Percentiles rank a stretch among this genome's conserved stretches.
phyloP scores from a whole-genome alignment of 257 asterid genomes.

The Penstemon barbatus region DNA sequence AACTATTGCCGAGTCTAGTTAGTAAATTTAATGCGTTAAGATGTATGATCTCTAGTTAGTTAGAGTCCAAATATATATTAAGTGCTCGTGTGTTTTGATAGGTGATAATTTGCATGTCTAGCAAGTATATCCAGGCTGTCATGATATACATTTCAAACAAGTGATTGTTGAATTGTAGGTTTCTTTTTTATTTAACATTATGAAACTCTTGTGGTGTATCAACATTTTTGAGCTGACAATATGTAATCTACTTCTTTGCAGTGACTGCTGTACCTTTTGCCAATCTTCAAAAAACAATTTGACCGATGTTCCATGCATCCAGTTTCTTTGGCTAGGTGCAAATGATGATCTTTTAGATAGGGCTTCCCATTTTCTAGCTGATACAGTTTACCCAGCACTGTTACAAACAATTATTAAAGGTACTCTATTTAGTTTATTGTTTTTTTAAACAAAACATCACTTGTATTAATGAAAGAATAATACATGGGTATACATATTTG shows the following conservation, averaged over 20 bases:
- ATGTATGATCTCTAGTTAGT: conserved; percentile 18
- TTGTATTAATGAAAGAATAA: not conserved
- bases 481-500: not conserved
- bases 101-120: conserved; percentile 18
- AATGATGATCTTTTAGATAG: conserved; percentile 51
- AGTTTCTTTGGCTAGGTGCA: conserved; percentile 60
- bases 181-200: not conserved
- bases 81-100: conserved; percentile 17
- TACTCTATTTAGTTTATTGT: conserved; percentile 23
- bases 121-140: conserved; percentile 1
- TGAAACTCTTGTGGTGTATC: not conserved
- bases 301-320: conserved; percentile 69
- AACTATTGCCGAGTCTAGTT: no score
- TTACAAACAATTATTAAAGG: conserved; percentile 88
- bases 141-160: conserved; percentile 3
- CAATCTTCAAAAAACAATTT: conserved; percentile 50
- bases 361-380: conserved; percentile 63
- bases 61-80: not conserved
- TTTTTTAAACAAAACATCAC: not conserved
- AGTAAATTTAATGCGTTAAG: not conserved
- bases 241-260: conserved; percentile 40
- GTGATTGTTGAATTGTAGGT: not conserved
- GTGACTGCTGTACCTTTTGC: conserved; percentile 71
- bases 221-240: not conserved
- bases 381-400: conserved; percentile 73